phyloP scores from a whole-genome alignment of 2,329 filamentous ascomycete genomes.

The Epichloe hybrida region DNA sequence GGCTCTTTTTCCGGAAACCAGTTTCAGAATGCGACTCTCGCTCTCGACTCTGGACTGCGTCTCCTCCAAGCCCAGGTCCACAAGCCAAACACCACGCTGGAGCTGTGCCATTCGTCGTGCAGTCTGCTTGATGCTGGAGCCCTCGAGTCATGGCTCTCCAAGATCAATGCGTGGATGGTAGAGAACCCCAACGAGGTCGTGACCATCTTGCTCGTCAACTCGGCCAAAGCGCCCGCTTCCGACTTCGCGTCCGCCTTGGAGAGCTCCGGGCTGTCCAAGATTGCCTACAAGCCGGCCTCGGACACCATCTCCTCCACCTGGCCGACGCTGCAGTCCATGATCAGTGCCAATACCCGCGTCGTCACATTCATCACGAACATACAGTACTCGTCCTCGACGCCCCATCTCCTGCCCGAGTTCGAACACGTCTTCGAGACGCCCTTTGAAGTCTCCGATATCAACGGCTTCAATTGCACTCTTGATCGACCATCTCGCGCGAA shows the following conservation, averaged over 20 bases:
- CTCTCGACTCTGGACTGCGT: constrained; percentile 57
- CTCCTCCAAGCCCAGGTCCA: constrained; percentile 63
- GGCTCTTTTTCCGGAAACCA: constrained; percentile 59
- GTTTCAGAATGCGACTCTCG: constrained; percentile 57
- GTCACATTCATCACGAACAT: constrained; percentile 55
- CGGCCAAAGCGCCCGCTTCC: constrained; percentile 40
- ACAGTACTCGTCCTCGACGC: constrained; percentile 25
- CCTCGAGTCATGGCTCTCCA: constrained; percentile 47
- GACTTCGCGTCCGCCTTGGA: constrained; percentile 43
- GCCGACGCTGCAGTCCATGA: constrained; percentile 61
- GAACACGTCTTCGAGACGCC: constrained; percentile 58
- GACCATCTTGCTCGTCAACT: constrained; percentile 61
- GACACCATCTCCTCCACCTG: constrained; percentile 35
- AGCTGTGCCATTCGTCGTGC: constrained; percentile 60
- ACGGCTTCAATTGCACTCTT: constrained; percentile 59
- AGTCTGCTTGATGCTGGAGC: constrained; percentile 54
- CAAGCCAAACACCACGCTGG: constrained; percentile 41
- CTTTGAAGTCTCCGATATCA: constrained; percentile 47
- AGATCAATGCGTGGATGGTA: constrained; percentile 57
- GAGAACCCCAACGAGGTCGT: constrained; percentile 60
- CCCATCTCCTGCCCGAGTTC: constrained; percentile 52
- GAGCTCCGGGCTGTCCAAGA: constrained; percentile 43
- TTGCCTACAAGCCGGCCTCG: constrained; percentile 44
- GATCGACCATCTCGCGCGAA: constrained; percentile 46
- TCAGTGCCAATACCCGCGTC: constrained; percentile 48